phyloP scores from a whole-genome alignment of 257 asterid species.

The Striga asiatica region DNA sequence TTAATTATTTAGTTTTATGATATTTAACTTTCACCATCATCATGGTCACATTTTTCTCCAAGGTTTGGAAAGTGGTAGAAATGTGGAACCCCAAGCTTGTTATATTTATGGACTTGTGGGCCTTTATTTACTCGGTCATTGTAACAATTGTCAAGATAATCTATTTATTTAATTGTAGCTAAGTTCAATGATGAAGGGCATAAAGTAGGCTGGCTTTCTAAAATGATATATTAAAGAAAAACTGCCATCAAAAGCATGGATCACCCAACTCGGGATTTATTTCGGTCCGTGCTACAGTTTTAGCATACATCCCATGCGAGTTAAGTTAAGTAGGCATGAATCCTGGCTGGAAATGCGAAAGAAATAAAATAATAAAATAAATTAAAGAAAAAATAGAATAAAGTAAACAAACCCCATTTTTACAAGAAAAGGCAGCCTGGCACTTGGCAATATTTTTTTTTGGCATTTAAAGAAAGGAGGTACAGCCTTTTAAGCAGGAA shows the following conservation, averaged over 20 bases:
- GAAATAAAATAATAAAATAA: too few relatives aligned
- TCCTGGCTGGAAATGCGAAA: constrained; percentile 42
- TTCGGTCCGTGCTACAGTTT: constrained; percentile 21
- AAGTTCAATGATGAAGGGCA: constrained; percentile 25
- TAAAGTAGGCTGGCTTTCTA: constrained; percentile 45
- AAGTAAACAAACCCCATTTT: constrained; percentile 18
- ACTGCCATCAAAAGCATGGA: constrained; percentile 7
- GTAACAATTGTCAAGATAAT: too few relatives aligned
- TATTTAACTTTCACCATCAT: too few relatives aligned
- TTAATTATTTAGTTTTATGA: too few relatives aligned
- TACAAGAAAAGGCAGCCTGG: constrained; percentile 14
- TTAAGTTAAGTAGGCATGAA: constrained; percentile 40
- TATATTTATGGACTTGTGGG: too few relatives aligned
- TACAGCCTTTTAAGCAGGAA: constrained; percentile 19
- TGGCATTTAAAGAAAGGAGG: background rate
- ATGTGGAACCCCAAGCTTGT: too few relatives aligned
- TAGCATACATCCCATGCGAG: constrained; percentile 31
- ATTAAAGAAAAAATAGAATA: too few relatives aligned
- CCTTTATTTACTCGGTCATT: too few relatives aligned
- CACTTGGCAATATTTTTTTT: background rate
- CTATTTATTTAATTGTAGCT: background rate
- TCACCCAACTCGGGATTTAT: constrained; percentile 21
- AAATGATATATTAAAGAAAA: too few relatives aligned
- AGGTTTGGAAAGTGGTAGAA: too few relatives aligned
- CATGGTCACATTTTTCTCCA: too few relatives aligned